These are phyloP conservation scores for Blakeslea trispora DNA, from an alignment of 371 early-diverging fungal genomes.

Conservation along the genomic window DNA sequence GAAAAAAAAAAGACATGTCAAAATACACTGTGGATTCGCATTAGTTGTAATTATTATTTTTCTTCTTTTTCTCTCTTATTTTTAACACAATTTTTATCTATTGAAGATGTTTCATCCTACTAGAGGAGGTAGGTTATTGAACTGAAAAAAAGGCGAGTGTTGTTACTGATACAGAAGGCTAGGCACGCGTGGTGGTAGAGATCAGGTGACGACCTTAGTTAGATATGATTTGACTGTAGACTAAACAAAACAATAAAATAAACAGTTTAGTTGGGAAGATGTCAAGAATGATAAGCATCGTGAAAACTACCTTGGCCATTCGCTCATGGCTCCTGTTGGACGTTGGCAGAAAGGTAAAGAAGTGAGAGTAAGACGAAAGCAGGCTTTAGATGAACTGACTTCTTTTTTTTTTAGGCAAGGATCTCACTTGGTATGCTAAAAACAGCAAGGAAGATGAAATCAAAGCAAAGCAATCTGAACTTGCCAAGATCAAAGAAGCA, in stretches of 20 bases:
- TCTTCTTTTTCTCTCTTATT: too few species aligned
- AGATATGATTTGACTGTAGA: conserved; percentile 8
- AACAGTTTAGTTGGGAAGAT: conserved; percentile 62
- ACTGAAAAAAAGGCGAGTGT: background rate
- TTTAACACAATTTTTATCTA: too few species aligned
- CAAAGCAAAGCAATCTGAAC: conserved; percentile 46
- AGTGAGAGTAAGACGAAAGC: too few species aligned
- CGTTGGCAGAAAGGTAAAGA: conserved; percentile 63
- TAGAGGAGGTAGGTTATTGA: conserved; percentile 42
- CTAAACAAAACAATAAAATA: background rate
- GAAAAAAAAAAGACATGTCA: too few species aligned
- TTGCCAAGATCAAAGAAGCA: conserved; percentile 68
- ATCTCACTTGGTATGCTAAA: conserved; percentile 78
- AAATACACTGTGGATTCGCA: too few species aligned
- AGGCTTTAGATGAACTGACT: background rate
- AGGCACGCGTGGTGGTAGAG: conserved; percentile 66
- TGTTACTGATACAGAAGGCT: too few species aligned
- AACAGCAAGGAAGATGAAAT: conserved; percentile 35
- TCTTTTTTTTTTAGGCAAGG: conserved; percentile 58
- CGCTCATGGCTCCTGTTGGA: conserved; percentile 81
- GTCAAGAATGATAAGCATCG: conserved; percentile 85
- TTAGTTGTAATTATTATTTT: too few species aligned
- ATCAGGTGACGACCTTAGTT: conserved; percentile 44
- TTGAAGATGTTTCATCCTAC: conserved; percentile 59
- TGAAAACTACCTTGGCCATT: conserved; percentile 88